Base-by-base conservation (phyloP, 2,329 filamentous ascomycete species). In the Microascus cirrosus region DNA sequence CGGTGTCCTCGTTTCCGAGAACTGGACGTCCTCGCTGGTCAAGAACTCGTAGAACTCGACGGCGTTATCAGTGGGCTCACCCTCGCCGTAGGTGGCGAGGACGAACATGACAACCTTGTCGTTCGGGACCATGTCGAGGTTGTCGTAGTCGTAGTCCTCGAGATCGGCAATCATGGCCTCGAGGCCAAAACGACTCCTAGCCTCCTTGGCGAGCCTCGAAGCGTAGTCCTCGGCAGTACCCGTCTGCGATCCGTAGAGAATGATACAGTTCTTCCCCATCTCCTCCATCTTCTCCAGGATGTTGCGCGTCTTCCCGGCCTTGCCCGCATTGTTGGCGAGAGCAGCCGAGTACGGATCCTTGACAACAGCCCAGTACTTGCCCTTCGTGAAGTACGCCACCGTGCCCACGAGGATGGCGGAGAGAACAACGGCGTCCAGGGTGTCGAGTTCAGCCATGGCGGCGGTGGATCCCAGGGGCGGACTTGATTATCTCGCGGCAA, bases 21-120 rank as follows among this genome's bases (percentile, higher is more conserved):
- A 97, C 64, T 82, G 75, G 59, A 87, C 78, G 59, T 94, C 90
- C 20, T 97, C 92, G 63, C 82, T 82, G 55, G 83, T 89, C 67
- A 97, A 81, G 74, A 96, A 97, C 71, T 99, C 94, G 77, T 95
- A 96, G 77, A 99, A 99, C 65, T 99, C 94, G 62, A 97, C 94
- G 7, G 95, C 94, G 69, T 99, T 99, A 69, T 99, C 94, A 35
- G 95, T 99, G 52, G 94, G 94, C 74, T 99, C 95, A 62, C 94
- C 94, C 78, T 99, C 94, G 63, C 94, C 94, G 67, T 99, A 99
- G 39, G 95, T 99, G 56, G 94, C 94, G 62, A 99, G 81, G 60
- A 99, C 87, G 70, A 99, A 99, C 77, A 99, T 88, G 66, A 87
- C 89, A 56, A 99, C 74, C 75, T 96, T 96, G 73, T 97, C 92